Evolutionary conservation across 2,329 filamentous ascomycete species (phyloP), one percentile per base, ranked within the genome.

Genomic region (Zelopaecilomyces penicillatus): DNA sequence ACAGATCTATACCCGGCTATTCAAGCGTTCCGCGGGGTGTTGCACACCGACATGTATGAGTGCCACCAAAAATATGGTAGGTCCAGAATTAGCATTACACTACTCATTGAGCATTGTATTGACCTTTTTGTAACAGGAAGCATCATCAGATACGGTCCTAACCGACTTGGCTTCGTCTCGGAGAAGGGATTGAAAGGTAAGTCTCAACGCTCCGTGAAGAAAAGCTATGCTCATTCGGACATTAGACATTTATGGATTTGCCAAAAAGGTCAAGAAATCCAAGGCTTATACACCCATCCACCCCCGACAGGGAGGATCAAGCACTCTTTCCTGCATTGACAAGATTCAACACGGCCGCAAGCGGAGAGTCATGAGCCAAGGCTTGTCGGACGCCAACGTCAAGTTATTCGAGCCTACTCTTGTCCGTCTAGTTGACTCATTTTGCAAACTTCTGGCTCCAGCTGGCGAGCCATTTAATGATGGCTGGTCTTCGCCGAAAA

Each of bases 61-160:
- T 60, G 54, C 43, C 65, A 69, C 50, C 44, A 57, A 26, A 63
- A 59, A 48, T 58, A 61, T 41, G 66, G 66, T 47, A 44, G 50
- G 31, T 41, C 19, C 19, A 19, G 19, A 19, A 4, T 10, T 29
- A 10, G 5, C n/a, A 7, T 38, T 4, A 7, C 26, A 26, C 6
- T 26, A 5, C 1, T 2, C 5, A 5, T 29, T 5, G 5, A 28
- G 26, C 31, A 27, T 6, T 26, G 27, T 37, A 9, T 12, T 5
- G 9, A 27, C 26, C 12, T 7, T 5, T 5, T 26, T 30, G 19
- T 19, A 19, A 19, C 19, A 46, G 39, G 45, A 3, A 36, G 48
- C 32, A 47, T 54, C 5, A 50, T 65, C 39, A 53, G 61, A 28
- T 49, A 65, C 28, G 60, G 45, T 19, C 63, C 62, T 0, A 62